Evolutionary conservation across 2,329 filamentous ascomycete species (phyloP).

Genomic region (Penicillium fuscoglaucum): DNA sequence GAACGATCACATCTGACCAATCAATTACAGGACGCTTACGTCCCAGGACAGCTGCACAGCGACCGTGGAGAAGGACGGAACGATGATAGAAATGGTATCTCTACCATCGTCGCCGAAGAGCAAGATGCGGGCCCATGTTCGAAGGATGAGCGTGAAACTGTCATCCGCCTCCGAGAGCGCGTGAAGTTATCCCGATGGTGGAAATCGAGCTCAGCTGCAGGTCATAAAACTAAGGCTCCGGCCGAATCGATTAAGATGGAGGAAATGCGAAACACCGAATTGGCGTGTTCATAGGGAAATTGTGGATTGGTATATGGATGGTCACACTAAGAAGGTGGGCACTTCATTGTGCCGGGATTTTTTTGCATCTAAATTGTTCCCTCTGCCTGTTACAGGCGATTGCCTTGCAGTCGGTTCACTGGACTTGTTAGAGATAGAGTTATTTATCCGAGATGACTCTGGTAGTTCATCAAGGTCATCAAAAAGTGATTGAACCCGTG

Average conservation of each 20-base stretch:
- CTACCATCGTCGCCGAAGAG: constrained; percentile 29
- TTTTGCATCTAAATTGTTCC: constrained; percentile 31
- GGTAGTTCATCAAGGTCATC: constrained; percentile 43
- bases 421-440: constrained; percentile 25
- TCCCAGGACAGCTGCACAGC: constrained; percentile 33
- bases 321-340: constrained; percentile 46
- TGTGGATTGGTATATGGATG: not conserved
- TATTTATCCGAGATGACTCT: constrained; percentile 28
- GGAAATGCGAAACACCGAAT: not conserved
- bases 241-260: constrained; percentile 4
- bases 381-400: constrained; percentile 15
- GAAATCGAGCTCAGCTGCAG: constrained; percentile 2
- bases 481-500: constrained; percentile 37
- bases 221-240: constrained; percentile 8
- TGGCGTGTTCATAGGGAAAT: not conserved
- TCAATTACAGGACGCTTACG: constrained; percentile 35
- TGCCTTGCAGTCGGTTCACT: constrained; percentile 15
- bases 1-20: constrained; percentile 30
- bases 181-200: constrained; percentile 20
- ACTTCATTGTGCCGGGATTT: constrained; percentile 46
- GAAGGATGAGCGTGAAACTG: constrained; percentile 32
- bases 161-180: constrained; percentile 22
- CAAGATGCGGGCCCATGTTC: constrained; percentile 32
- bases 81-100: constrained; percentile 26
- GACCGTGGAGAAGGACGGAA: constrained; percentile 31